A percentile compares a stretch with the other conserved stretches of the same genome.
Conservation (phyloP, 768 basidiomycete genomes). For the Tylopilus cervinicoccineus region DNA sequence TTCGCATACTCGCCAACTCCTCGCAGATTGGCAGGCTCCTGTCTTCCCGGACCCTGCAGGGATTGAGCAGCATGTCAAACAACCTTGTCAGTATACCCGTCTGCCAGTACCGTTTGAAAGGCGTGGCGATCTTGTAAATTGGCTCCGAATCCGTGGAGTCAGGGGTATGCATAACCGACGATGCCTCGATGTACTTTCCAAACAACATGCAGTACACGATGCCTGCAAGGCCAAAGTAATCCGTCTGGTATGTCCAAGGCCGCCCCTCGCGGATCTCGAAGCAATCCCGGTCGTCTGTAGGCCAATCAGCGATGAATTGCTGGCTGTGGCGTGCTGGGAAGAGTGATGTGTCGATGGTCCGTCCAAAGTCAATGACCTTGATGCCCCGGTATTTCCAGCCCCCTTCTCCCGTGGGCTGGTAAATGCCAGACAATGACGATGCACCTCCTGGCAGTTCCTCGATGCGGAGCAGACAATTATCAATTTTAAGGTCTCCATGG, state of each 20-base stretch:
- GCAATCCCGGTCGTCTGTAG: constrained; percentile 87
- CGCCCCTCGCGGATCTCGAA: constrained; percentile 78
- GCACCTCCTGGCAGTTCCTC: constrained; percentile 74
- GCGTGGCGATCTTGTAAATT: constrained; percentile 63
- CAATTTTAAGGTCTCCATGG: constrained; percentile 98
- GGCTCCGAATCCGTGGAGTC: constrained; percentile 29
- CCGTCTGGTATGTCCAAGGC: constrained; percentile 93
- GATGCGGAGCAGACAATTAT: constrained; percentile 94
- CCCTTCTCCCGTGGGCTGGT: constrained; percentile 70
- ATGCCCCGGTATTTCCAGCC: constrained; percentile 91
- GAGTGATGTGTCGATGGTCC: constrained; percentile 79
- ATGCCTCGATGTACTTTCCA: constrained; percentile 89
- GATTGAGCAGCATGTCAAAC: constrained; percentile 87
- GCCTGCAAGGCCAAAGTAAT: constrained; percentile 94
- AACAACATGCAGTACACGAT: constrained; percentile 96
- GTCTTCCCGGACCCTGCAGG: constrained; percentile 52
- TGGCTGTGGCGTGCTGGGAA: constrained; percentile 69
- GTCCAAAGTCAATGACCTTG: constrained; percentile 96
- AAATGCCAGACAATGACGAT: constrained; percentile 68
- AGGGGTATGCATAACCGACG: constrained; percentile 41
- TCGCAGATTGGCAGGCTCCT: constrained; percentile 67
- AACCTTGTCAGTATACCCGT: constrained; percentile 76
- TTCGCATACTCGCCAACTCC: constrained; percentile 59
- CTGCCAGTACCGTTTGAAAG: constrained; percentile 97
- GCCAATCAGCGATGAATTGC: constrained; percentile 83